Base-by-base conservation (phyloP, 2,329 filamentous ascomycete species). In the Epicoccum sorghinum region DNA sequence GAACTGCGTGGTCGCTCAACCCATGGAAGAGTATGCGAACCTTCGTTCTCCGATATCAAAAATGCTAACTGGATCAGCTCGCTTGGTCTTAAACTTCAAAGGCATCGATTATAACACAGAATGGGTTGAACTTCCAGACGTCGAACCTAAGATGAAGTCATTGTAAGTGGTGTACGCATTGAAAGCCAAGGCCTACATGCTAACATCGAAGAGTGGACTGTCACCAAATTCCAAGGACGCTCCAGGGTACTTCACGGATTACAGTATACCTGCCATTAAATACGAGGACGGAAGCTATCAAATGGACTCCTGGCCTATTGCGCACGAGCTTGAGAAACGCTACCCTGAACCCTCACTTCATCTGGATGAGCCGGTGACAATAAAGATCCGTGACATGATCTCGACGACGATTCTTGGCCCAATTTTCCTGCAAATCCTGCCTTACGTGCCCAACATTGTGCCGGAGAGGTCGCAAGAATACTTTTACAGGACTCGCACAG, bases 71-170 rank as follows among this genome's bases (percentile, higher is more conserved):
- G 1, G 3, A 7, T 6, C 38, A 89, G 87, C 84, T 39, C 86
- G 88, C 1, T 73, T 90, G 51, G 68, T 82, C 2, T 75, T 91
- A 39, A 90, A 90, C 74, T 89, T 81, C 75, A 91, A 91, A 69
- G 78, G 78, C 1, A 70, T 90, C 12, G 79, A 85, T 40, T 91
- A 90, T 75, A 80, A 82, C 67, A 90, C 87, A 0, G 78, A 86
- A 79, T 90, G 86, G 86, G 73, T 86, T 13, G 86, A 89, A 65
- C 90, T 89, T 60, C 87, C 87, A 0, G 83, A 89, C 32, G 78
- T 91, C 55, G 81, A 78, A 52, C 73, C 83, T 1, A 82, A 71
- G 2, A 75, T 90, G 44, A 77, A 83, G 62, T 75, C 79, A 25
- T 77, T 85, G 84, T 86, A 64, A 62, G 79, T 71, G 9, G 18